phyloP scores from a whole-genome alignment of 257 asterid species.

The Osmanthus fragrans region DNA sequence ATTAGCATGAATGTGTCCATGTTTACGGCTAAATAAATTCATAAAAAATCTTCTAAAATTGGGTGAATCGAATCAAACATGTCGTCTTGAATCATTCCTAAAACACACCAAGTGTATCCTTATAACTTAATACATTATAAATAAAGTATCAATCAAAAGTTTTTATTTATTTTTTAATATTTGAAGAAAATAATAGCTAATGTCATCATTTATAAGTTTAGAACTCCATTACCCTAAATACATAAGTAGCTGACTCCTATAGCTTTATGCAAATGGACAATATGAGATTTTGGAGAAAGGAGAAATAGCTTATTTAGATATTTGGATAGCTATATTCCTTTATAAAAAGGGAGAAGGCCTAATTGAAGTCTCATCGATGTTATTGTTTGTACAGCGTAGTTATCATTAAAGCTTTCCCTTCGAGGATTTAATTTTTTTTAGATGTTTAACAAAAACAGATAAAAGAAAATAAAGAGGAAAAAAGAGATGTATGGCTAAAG shows the following conservation, averaged over 20 bases:
- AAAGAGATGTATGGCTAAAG: no score
- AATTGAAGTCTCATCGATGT: constrained; percentile 8
- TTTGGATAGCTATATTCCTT: constrained; percentile 1
- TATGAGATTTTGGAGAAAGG: neutral
- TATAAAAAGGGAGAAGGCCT: constrained; percentile 9
- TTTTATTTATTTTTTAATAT: no score
- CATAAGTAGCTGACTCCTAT: neutral
- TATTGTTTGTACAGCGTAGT: neutral
- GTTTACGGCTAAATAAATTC: no score
- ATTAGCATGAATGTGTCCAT: no score
- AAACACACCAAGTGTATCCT: no score
- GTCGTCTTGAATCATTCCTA: no score
- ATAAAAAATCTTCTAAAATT: no score
- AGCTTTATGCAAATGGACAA: neutral
- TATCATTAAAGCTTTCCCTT: neutral
- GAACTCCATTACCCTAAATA: neutral
- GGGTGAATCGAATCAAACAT: no score
- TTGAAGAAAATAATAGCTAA: neutral
- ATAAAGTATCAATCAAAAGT: no score
- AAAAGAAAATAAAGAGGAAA: no score
- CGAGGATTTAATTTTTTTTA: neutral
- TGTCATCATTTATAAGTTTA: neutral
- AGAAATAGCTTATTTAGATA: neutral
- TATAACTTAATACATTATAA: no score
- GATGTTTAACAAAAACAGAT: no score